Percentiles rank a stretch among this genome's conserved stretches.
phyloP scores from a whole-genome alignment of 441 rosid species.

The Euphorbia schlechtendalii region DNA sequence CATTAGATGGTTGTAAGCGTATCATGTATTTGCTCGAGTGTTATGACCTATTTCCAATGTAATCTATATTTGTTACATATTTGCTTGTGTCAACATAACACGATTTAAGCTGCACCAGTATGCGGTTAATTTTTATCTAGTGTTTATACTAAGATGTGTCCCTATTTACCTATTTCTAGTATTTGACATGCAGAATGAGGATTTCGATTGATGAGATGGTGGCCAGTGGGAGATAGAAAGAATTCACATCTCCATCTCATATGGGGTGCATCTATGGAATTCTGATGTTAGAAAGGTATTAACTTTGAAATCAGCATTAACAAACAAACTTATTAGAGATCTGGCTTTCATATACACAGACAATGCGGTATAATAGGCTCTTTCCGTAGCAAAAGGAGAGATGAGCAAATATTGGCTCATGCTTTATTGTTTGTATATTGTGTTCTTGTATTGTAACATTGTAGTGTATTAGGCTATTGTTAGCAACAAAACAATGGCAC shows the following conservation, averaged over 20 bases:
- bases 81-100: not conserved
- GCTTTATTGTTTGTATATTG: too few relatives aligned
- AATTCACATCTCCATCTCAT: not conserved
- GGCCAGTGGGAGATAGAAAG: too few relatives aligned
- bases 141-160: not conserved
- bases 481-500: slow-evolving; percentile 3
- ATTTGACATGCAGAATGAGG: slow-evolving; percentile 11
- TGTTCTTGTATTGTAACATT: slow-evolving; percentile 19
- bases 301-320: not conserved
- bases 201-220: not conserved
- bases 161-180: not conserved
- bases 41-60: too few relatives aligned
- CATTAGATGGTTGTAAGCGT: not conserved
- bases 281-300: too few relatives aligned
- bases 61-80: too few relatives aligned
- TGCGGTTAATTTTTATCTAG: not conserved
- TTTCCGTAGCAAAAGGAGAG: slow-evolving; percentile 6
- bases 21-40: too few relatives aligned
- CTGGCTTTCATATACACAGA: slow-evolving; percentile 5
- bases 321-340: slow-evolving; percentile 7
- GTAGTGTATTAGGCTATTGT: slow-evolving; percentile 19
- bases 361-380: not conserved
- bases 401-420: slow-evolving; percentile 8
- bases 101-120: not conserved
- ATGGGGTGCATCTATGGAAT: not conserved